These are phyloP conservation scores for Thermothelomyces thermophilus DNA, from an alignment of 2,329 filamentous ascomycete species.

Conservation along the genomic window DNA sequence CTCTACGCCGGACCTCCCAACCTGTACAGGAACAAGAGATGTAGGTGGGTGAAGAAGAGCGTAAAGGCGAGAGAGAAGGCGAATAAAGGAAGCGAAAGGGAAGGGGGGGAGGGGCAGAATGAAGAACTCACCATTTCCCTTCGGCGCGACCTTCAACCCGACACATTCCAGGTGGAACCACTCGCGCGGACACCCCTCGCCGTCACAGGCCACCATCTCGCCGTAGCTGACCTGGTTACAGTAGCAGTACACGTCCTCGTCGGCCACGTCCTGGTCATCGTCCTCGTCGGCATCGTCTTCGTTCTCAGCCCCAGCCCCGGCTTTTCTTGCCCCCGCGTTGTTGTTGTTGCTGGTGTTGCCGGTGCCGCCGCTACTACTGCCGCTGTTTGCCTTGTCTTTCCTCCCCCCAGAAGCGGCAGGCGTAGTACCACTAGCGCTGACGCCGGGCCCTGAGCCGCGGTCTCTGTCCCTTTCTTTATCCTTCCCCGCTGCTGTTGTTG, in stretches of 20 bases:
- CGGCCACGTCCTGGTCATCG: slow-evolving; percentile 56
- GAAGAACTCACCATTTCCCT: slow-evolving; percentile 58
- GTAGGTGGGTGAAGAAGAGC: no score
- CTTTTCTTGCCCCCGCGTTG: slow-evolving; percentile 8
- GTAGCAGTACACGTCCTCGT: slow-evolving; percentile 72
- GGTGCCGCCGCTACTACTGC: background rate
- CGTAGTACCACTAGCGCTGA: background rate
- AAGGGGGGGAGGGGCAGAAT: background rate
- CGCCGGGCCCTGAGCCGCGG: background rate
- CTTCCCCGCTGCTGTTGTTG: background rate
- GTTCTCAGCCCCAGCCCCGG: slow-evolving; percentile 21
- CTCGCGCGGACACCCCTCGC: slow-evolving; percentile 63
- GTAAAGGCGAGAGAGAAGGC: no score
- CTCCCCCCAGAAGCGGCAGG: background rate
- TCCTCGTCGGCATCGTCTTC: slow-evolving; percentile 36
- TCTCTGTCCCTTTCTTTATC: background rate
- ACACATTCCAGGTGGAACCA: slow-evolving; percentile 84
- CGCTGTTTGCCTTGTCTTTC: background rate
- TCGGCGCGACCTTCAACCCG: slow-evolving; percentile 71
- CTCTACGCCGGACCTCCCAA: no score
- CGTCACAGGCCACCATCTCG: slow-evolving; percentile 79
- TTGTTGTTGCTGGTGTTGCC: slow-evolving; percentile 13
- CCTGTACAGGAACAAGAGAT: no score
- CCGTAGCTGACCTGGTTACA: slow-evolving; percentile 76
- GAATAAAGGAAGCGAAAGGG: background rate